Evolutionary conservation across 345 rosid genomes (phyloP).

Genomic region (Aegle marmelos): DNA sequence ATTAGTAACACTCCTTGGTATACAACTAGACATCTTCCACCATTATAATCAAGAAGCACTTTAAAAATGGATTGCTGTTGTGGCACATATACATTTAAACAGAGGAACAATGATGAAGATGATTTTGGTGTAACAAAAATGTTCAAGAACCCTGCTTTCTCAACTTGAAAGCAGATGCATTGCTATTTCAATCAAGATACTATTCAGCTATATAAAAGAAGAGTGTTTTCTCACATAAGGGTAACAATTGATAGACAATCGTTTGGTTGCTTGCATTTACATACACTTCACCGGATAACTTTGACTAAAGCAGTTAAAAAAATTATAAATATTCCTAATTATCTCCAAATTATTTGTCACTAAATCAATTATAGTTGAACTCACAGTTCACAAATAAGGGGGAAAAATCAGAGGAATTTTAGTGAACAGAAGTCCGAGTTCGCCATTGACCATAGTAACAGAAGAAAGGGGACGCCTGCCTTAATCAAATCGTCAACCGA

Average conservation of each 20-base stretch:
- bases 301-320: constrained; percentile 45
- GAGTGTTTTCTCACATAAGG: constrained; percentile 45
- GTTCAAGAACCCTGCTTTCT: background rate
- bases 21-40: background rate
- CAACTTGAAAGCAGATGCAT: background rate
- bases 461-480: constrained; percentile 76
- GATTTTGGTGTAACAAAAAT: background rate
- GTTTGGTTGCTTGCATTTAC: constrained; percentile 63
- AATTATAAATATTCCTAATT: background rate
- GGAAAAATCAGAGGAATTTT: constrained; percentile 33
- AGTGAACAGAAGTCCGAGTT: constrained; percentile 57
- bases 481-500: constrained; percentile 66
- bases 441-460: constrained; percentile 48
- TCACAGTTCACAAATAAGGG: background rate
- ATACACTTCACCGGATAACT: constrained; percentile 66
- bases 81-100: no score
- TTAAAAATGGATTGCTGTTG: no score
- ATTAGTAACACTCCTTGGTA: background rate
- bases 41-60: background rate
- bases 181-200: background rate
- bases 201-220: background rate
- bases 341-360: background rate
- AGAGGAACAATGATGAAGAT: background rate
- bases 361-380: background rate
- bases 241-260: constrained; percentile 58